Evolutionary conservation across 2,329 filamentous ascomycete species (phyloP).

Genomic region (Sclerotinia glacialis): DNA sequence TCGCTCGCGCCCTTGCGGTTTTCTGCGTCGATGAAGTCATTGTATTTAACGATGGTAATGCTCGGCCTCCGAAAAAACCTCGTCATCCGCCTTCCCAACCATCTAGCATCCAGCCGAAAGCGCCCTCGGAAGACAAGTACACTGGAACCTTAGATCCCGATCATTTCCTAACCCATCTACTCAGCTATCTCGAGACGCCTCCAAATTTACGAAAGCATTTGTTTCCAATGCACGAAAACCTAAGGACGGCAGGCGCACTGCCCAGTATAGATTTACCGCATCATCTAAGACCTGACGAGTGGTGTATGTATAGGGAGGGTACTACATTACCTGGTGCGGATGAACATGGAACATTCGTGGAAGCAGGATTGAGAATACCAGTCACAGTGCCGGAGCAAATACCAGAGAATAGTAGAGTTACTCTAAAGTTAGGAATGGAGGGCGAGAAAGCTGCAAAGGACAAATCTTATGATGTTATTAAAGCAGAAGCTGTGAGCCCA

Average conservation of each 20-base stretch:
- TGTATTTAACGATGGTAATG: constrained; percentile 70
- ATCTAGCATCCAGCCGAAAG: constrained; percentile 42
- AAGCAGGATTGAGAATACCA: constrained; percentile 55
- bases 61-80: constrained; percentile 32
- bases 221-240: constrained; percentile 76
- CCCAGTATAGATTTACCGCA: constrained; percentile 83
- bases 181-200: constrained; percentile 80
- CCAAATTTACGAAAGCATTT: constrained; percentile 74
- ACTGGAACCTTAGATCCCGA: constrained; percentile 72
- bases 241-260: constrained; percentile 68
- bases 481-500: constrained; percentile 63
- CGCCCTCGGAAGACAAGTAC: constrained; percentile 45
- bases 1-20: constrained; percentile 77
- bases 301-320: constrained; percentile 77
- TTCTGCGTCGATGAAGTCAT: constrained; percentile 84
- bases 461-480: constrained; percentile 29
- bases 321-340: constrained; percentile 55
- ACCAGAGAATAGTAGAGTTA: constrained; percentile 69
- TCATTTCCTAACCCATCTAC: constrained; percentile 75
- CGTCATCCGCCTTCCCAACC: constrained; percentile 29
- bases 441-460: constrained; percentile 42
- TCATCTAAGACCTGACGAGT: constrained; percentile 73
- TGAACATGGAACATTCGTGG: constrained; percentile 51
- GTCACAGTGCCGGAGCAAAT: constrained; percentile 49
- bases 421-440: constrained; percentile 59